Conservation (phyloP, 1,139 yeast species). For the Nakaseomyces delphensis region DNA sequence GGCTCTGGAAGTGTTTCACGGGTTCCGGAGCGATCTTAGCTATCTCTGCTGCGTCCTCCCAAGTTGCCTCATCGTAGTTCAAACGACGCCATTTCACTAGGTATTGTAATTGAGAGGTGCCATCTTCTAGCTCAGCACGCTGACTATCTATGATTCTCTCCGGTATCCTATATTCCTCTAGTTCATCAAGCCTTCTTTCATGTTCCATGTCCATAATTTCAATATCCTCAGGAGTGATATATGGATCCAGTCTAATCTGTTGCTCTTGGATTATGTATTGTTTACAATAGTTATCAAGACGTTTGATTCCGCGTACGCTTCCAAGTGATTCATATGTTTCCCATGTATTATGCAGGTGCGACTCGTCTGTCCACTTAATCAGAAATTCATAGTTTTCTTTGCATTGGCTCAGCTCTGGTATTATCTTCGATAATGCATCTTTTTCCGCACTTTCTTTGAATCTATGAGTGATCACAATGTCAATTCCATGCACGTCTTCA, state of each 20-base stretch:
- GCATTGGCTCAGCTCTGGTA: slow-evolving; percentile 40
- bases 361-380: slow-evolving; percentile 80
- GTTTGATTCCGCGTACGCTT: slow-evolving; percentile 59
- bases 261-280: slow-evolving; percentile 65
- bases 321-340: slow-evolving; percentile 55
- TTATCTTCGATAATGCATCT: slow-evolving; percentile 32
- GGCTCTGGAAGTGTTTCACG: slow-evolving; percentile 72
- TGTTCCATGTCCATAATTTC: slow-evolving; percentile 89
- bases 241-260: slow-evolving; percentile 68
- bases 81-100: slow-evolving; percentile 90
- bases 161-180: slow-evolving; percentile 72
- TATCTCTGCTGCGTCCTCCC: slow-evolving; percentile 90
- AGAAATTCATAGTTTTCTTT: slow-evolving; percentile 53
- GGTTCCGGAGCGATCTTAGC: slow-evolving; percentile 78
- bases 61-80: slow-evolving; percentile 90
- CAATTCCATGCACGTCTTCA: slow-evolving; percentile 32
- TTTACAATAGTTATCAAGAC: slow-evolving; percentile 77
- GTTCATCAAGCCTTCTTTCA: slow-evolving; percentile 76
- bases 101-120: slow-evolving; percentile 63
- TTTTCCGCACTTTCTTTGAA: slow-evolving; percentile 23
- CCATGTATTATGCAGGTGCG: slow-evolving; percentile 96
- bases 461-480: slow-evolving; percentile 34
- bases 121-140: slow-evolving; percentile 55
- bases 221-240: slow-evolving; percentile 78
- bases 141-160: slow-evolving; percentile 88